These are phyloP conservation scores for Cladophialophora bantiana DNA, from an alignment of 2,329 filamentous ascomycete genomes.

Conservation along the genomic window DNA sequence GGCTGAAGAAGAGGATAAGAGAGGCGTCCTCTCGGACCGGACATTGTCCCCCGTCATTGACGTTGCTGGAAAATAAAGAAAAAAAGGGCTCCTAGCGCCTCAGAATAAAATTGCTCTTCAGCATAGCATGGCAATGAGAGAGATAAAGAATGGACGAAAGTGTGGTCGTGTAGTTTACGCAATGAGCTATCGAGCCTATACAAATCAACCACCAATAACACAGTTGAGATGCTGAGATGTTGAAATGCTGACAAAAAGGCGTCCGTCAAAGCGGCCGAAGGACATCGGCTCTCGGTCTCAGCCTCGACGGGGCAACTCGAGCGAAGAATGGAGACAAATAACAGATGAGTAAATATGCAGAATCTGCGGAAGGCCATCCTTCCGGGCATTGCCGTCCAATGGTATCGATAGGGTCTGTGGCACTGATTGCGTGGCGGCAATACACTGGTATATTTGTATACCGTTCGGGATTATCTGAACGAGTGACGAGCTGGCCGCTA, in stretches of 20 bases:
- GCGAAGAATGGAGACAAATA: not conserved
- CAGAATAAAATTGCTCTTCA: not conserved
- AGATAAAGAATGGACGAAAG: too few species aligned
- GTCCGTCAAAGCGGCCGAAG: not conserved
- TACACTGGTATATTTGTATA: not conserved
- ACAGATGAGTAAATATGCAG: not conserved
- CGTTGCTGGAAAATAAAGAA: not conserved
- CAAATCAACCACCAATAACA: not conserved
- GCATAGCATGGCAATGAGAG: not conserved
- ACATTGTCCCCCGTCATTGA: slow-evolving; percentile 16
- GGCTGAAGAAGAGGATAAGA: slow-evolving; percentile 16
- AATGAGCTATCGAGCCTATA: not conserved
- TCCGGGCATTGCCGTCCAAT: not conserved
- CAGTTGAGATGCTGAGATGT: not conserved
- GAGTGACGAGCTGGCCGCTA: not conserved
- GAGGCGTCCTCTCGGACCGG: slow-evolving; percentile 25
- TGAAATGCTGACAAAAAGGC: slow-evolving; percentile 1
- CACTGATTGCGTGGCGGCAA: too few species aligned
- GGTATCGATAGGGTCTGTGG: not conserved
- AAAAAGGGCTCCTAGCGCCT: not conserved
- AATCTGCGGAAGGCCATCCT: not conserved
- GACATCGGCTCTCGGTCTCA: not conserved
- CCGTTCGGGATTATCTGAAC: not conserved
- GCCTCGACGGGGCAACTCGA: not conserved
- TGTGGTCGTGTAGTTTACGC: not conserved